Base-by-base conservation (phyloP, 2,329 filamentous ascomycete genomes). In the Colletotrichum sp. region DNA sequence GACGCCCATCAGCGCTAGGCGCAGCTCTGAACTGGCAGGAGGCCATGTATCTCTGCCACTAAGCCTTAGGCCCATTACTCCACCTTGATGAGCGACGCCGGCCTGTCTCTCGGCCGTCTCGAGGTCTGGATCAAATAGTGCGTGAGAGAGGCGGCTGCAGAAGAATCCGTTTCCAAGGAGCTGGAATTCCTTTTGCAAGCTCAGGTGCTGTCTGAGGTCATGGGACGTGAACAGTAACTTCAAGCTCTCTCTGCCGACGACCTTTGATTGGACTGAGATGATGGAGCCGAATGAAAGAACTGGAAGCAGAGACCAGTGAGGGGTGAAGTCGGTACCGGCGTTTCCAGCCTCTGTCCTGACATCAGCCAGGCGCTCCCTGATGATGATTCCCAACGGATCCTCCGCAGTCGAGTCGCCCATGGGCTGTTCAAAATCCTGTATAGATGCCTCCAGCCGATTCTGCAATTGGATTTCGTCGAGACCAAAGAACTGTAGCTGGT, bases 1-100 rank as follows among this genome's bases (percentile, higher is more conserved):
- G 1, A 98, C 90, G 0, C 95, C 96, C 90, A 96, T 97, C 22
- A 99, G 88, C 1, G 95, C 95, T 7, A 98, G 88, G 12, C 96
- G 92, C n/a, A 99, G 86, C 83, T 98, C 97, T 1, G 96, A 98
- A 83, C 95, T 97, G 28, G 96, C 96, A 6, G 97, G 97, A 30
- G 97, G 97, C 97, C 97, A 98, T 36, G 90, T 95, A 71, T 95
- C 92, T 79, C 95, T 91, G 3, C 91, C 92, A n/a, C 94, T 94
- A 1, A 98, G 88, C 55, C 96, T 93, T 55, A 98, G 88, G 1
- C 97, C 96, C 88, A 98, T 96, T 16, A 91, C 87, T 74, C 93
- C 91, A 65, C 94, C 93, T 61, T 91, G 91, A 10, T 93, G 90
- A 60, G 94, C 91, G 36, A 93, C 88, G 5, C 95, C 95, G 22